Evolutionary conservation across 2,329 filamentous ascomycete genomes (phyloP).

Genomic region (Botrytis squamosa): DNA sequence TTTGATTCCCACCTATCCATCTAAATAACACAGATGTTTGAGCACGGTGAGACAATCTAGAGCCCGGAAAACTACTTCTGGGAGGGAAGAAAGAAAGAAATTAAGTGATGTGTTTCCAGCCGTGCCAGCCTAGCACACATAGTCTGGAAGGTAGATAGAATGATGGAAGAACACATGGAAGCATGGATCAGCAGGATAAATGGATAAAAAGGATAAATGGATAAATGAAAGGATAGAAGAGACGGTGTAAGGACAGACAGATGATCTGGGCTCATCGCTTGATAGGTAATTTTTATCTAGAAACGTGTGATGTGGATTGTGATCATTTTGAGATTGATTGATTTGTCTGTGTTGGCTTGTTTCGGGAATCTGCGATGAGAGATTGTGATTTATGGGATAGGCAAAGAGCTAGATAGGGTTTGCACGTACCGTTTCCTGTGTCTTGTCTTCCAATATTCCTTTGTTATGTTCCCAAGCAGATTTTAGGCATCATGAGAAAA

Average conservation of each 20-base stretch:
- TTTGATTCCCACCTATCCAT: not conserved
- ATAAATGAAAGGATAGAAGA: not conserved
- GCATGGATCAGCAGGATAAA: not conserved
- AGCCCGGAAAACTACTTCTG: not conserved
- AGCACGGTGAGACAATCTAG: not conserved
- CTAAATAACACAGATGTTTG: not conserved
- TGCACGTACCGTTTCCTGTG: too few relatives aligned
- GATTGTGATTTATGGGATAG: not conserved
- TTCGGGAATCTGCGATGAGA: constrained; percentile 11
- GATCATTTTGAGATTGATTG: not conserved
- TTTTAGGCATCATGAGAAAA: not conserved
- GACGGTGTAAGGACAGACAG: not conserved
- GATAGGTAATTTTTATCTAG: not conserved
- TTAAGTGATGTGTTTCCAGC: not conserved
- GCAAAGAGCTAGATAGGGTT: not conserved
- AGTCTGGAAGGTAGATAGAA: not conserved
- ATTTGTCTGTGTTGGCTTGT: not conserved
- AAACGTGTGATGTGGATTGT: constrained; percentile 3
- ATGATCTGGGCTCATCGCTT: constrained; percentile 10
- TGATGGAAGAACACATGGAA: not conserved
- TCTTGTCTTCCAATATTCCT: not conserved
- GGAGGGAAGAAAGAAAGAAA: not conserved
- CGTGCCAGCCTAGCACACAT: not conserved
- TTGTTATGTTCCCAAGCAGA: not conserved
- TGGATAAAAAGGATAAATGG: not conserved